Evolutionary conservation across 2,329 filamentous ascomycete genomes (phyloP), one percentile per base, ranked within the genome.

Genomic region (Xylaria digitata): DNA sequence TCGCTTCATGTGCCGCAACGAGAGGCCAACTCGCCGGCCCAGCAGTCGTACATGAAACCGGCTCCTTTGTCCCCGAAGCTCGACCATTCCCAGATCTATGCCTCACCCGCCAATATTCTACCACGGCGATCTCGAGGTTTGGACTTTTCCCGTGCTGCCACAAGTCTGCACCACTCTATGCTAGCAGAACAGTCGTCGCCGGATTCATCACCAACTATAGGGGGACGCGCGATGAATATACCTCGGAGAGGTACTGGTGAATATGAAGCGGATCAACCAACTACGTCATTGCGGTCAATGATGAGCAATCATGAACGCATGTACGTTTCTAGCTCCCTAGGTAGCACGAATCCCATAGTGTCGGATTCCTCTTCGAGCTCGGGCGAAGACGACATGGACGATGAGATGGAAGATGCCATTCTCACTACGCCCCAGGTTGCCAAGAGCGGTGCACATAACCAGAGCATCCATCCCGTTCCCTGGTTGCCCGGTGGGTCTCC

Each of bases 81-180:
- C 70, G 94, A 97, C 78, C 87, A 92, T 63, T 90, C 91, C 21
- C 92, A 94, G 72, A 93, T 90, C 54, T 97, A 96, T 82, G 91
- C 92, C 48, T 95, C 93, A 1, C 94, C 94, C 1, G 91, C 92
- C 30, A 96, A 94, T 61, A 92, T 97, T 53, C 86, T 98, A 7
- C 95, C 95, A 19, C 89, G 95, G 70, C 90, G 94, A 68, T 97
- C 94, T 34, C 89, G 95, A 63, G 95, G 95, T 49, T 84, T 97
- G 67, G 95, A 98, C 80, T 98, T 97, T 79, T 95, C 95, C 46
- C 88, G 95, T 72, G 94, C 94, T 11, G 96, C 93, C 69, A 97
- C 95, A 11, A 97, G 94, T 77, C 85, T 99, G 23, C 96, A 98
- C 80, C 96, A 98, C 79, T 97, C 95, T 17, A 98, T 92, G 0